Percentiles rank a stretch among this genome's conserved stretches.
Conservation (phyloP, 352 stramenopile species). For the Globisporangium solare region DNA sequence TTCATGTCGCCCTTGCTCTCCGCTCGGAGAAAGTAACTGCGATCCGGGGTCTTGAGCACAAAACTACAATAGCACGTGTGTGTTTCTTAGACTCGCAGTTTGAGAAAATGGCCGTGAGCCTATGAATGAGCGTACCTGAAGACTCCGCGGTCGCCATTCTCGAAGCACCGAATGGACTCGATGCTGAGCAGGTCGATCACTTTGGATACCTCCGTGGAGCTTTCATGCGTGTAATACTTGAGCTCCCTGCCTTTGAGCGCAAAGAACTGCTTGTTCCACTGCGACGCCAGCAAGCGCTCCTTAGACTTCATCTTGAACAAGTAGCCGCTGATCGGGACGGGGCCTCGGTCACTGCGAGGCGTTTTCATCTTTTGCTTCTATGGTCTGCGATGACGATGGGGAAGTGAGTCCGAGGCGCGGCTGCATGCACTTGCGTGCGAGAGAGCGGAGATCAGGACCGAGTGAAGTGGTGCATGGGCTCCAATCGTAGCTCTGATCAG, state of each 20-base stretch:
- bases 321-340: constrained; percentile 77
- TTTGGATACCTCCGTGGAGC: constrained; percentile 53
- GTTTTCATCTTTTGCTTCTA: constrained; percentile 35
- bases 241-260: constrained; percentile 66
- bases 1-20: constrained; percentile 88
- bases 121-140: constrained; percentile 22
- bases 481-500: too few species aligned
- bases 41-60: constrained; percentile 67
- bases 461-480: too few species aligned
- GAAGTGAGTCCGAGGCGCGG: background rate
- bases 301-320: constrained; percentile 82
- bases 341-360: constrained; percentile 36
- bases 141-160: constrained; percentile 78
- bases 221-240: constrained; percentile 79
- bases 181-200: constrained; percentile 68
- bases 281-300: constrained; percentile 61
- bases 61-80: constrained; percentile 35
- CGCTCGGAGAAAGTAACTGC: constrained; percentile 77
- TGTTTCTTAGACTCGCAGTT: background rate
- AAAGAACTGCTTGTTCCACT: constrained; percentile 84
- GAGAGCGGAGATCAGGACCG: too few species aligned
- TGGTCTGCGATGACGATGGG: background rate
- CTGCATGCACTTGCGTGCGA: too few species aligned
- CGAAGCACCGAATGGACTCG: constrained; percentile 76
- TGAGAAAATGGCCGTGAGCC: background rate